Evolutionary conservation across 768 basidiomycete species (phyloP), one percentile per base, ranked within the genome.

Genomic region (Russula ochroleuca): DNA sequence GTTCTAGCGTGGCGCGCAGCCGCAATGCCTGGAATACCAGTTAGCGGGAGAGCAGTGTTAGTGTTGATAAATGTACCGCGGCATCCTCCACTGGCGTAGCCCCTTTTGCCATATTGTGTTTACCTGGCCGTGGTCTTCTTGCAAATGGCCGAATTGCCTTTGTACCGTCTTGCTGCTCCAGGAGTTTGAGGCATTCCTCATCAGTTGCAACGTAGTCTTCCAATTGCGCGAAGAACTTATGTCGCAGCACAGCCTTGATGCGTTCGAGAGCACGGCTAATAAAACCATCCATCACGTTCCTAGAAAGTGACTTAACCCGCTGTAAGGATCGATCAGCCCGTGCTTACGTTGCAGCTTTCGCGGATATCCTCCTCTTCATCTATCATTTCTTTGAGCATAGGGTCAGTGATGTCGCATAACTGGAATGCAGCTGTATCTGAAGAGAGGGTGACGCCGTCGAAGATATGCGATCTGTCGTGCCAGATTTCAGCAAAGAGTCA

Each of bases 381-480:
- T 57, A 98, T 91, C 83, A 95, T 87, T 41, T 79, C 79, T 68
- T 84, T 84, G 53, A 97, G 75, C 82, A 94, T 87, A 7, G 87
- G 85, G 72, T 99, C 97, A 8, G 80, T 75, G 67, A 99, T 90
- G 73, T 99, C 97, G 73, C 91, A 91, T 7, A 99, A 79, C 73
- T 98, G 97, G 76, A 92, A 99, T 19, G 93, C 91, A 1, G 93
- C 94, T 0, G 92, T 89, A 73, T 96, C 90, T 69, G 88, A 86
- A 50, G 87, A 85, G 51, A 93, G 74, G 8, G 83, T 83, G 62
- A 83, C 72, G 0, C 96, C 97, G 72, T 99, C 93, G 68, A 98
- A 99, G 37, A 94, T 81, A 72, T 98, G 93, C 0, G 88, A 88
- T 69, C 78, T 64, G 47, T 48, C 21, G 38, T 53, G 31, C 21